These are phyloP conservation scores for Aspergillus pseudoterreus DNA, from an alignment of 2,329 filamentous ascomycete species.

Conservation along the genomic window DNA sequence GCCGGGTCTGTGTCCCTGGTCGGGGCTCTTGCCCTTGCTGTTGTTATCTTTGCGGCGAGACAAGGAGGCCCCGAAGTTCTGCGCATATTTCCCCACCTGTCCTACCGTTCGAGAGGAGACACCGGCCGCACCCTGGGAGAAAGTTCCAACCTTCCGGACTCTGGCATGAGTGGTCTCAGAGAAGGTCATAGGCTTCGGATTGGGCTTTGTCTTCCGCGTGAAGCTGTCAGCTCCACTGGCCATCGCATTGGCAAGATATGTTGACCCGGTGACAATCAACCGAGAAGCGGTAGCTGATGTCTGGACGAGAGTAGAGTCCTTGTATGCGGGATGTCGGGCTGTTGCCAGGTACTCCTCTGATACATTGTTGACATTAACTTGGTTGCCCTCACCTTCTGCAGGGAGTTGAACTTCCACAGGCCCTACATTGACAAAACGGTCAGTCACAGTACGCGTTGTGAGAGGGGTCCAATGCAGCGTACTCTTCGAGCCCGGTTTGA, in stretches of 20 bases:
- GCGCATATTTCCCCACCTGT: slow-evolving; percentile 75
- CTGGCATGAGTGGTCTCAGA: slow-evolving; percentile 77
- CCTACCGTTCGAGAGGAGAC: slow-evolving; percentile 84
- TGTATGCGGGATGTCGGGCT: slow-evolving; percentile 85
- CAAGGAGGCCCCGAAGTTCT: slow-evolving; percentile 80
- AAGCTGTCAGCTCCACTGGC: slow-evolving; percentile 75
- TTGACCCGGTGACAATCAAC: slow-evolving; percentile 83
- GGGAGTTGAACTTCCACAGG: slow-evolving; percentile 49
- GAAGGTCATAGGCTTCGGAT: slow-evolving; percentile 80
- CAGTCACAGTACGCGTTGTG: slow-evolving; percentile 1
- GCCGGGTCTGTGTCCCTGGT: slow-evolving; percentile 76
- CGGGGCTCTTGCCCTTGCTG: slow-evolving; percentile 64
- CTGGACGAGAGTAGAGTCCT: slow-evolving; percentile 79
- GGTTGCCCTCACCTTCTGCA: slow-evolving; percentile 44
- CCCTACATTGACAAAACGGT: slow-evolving; percentile 27
- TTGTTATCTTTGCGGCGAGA: slow-evolving; percentile 57
- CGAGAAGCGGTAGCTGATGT: slow-evolving; percentile 85
- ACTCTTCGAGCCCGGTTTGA: slow-evolving; percentile 92
- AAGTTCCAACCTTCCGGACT: slow-evolving; percentile 83
- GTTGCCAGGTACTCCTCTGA: slow-evolving; percentile 65
- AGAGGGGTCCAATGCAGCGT: slow-evolving; percentile 26
- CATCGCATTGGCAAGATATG: slow-evolving; percentile 73
- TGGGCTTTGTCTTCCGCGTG: slow-evolving; percentile 73
- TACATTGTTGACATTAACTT: slow-evolving; percentile 46
- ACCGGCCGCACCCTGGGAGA: slow-evolving; percentile 74